Evolutionary conservation across 192 early-diverging fungal species (phyloP).

Genomic region (Umbelopsis sp.): DNA sequence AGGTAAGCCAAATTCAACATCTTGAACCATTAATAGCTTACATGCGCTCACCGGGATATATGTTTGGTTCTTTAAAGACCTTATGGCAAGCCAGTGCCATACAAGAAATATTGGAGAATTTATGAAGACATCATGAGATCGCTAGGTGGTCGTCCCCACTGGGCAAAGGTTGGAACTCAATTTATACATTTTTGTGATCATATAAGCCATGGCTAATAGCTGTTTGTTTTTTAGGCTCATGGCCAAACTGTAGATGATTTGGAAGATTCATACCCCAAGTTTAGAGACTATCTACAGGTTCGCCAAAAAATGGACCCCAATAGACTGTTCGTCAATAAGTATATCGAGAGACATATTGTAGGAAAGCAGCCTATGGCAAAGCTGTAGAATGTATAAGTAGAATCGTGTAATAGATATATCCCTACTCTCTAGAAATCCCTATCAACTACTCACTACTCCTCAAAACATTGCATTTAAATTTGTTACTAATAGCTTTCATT

Average conservation of each 20-base stretch:
- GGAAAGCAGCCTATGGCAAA: constrained; percentile 13
- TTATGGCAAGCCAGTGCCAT: constrained; percentile 65
- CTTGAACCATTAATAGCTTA: neutral
- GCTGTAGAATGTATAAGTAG: neutral
- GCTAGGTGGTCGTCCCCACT: constrained; percentile 70
- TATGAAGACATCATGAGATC: constrained; percentile 75
- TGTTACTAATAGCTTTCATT: no score
- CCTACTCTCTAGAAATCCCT: neutral
- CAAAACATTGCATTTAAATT: neutral
- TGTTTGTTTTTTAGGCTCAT: constrained; percentile 48
- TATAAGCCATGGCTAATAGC: neutral
- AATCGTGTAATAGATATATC: neutral
- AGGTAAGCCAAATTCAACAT: constrained; percentile 35
- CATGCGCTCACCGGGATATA: neutral
- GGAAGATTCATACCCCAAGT: constrained; percentile 60
- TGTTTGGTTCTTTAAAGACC: constrained; percentile 51
- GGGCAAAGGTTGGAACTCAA: constrained; percentile 62
- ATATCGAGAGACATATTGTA: constrained; percentile 63
- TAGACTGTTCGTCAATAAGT: constrained; percentile 73
- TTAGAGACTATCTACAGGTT: constrained; percentile 58
- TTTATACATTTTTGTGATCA: neutral
- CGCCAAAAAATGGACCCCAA: constrained; percentile 65
- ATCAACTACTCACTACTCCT: neutral
- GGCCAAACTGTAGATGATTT: constrained; percentile 56
- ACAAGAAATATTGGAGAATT: constrained; percentile 70